Conservation (phyloP, 768 basidiomycete genomes). For the Tylopilus cervinicoccineus region DNA sequence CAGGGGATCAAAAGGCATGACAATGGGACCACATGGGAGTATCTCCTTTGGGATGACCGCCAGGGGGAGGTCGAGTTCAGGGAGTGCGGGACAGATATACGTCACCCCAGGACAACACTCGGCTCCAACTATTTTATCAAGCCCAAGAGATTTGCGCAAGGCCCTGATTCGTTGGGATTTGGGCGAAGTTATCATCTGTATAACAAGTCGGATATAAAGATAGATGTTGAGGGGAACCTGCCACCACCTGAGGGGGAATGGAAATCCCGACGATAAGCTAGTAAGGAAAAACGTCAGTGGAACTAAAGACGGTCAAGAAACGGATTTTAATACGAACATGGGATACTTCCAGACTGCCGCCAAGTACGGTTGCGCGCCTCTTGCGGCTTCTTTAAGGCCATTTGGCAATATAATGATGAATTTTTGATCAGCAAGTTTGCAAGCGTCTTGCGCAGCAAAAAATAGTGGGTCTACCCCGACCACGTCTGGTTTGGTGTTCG, state of each 20-base stretch:
- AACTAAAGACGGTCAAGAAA: too few species aligned
- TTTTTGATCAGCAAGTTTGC: conserved; percentile 1
- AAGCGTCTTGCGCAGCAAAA: conserved; percentile 1
- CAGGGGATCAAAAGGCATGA: conserved; percentile 5
- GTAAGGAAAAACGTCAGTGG: too few species aligned
- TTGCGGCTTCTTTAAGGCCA: background rate
- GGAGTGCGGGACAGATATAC: conserved; percentile 1
- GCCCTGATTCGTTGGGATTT: background rate
- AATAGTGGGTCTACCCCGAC: background rate
- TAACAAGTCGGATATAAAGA: background rate
- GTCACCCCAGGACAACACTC: background rate
- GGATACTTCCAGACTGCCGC: conserved; percentile 7
- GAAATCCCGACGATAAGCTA: conserved; percentile 5
- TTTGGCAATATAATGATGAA: conserved; percentile 1
- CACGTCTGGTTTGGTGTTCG: background rate
- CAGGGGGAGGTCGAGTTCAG: conserved; percentile 1
- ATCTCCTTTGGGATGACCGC: conserved; percentile 8
- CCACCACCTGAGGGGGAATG: conserved; percentile 11
- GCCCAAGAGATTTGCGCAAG: conserved; percentile 2
- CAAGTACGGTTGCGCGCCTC: background rate
- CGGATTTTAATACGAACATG: background rate
- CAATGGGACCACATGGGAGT: conserved; percentile 5
- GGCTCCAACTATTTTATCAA: background rate
- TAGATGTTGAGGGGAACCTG: conserved; percentile 8
- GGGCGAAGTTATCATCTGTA: background rate